Evolutionary conservation across 208 protist genomes (phyloP).

Genomic region (Leishmania mexicana): DNA sequence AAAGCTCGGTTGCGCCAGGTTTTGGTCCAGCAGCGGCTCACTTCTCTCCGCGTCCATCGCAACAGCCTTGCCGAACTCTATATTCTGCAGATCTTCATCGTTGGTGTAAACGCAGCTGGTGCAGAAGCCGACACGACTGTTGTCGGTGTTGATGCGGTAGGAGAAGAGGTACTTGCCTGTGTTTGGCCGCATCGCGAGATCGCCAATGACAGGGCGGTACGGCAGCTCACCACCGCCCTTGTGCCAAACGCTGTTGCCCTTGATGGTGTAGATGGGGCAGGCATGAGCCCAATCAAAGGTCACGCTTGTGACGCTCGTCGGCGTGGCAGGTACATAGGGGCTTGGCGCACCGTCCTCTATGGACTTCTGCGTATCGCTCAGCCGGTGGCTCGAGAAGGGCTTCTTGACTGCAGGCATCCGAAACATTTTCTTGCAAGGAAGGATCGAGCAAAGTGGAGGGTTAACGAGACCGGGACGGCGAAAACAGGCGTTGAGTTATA

Average conservation of each 20-base stretch:
- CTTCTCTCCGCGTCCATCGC: background rate
- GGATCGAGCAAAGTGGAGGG: background rate
- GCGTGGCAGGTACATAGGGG: slow-evolving; percentile 41
- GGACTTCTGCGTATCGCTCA: background rate
- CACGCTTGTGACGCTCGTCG: slow-evolving; percentile 38
- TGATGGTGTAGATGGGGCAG: slow-evolving; percentile 50
- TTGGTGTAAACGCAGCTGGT: slow-evolving; percentile 46
- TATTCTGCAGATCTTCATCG: slow-evolving; percentile 36
- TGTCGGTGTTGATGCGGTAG: slow-evolving; percentile 74
- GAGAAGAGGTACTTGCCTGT: slow-evolving; percentile 86
- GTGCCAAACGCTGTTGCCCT: slow-evolving; percentile 51
- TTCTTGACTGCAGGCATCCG: slow-evolving; percentile 2
- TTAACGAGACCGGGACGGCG: background rate
- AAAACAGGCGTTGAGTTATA: background rate
- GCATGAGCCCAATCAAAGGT: slow-evolving; percentile 73
- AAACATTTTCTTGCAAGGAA: background rate
- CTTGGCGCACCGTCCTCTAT: background rate
- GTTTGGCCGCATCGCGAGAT: slow-evolving; percentile 56
- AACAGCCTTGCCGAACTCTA: slow-evolving; percentile 38
- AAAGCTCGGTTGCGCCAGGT: slow-evolving; percentile 30
- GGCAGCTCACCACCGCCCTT: slow-evolving; percentile 53
- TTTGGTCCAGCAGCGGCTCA: slow-evolving; percentile 16
- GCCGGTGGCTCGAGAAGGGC: background rate
- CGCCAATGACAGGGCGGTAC: slow-evolving; percentile 70
- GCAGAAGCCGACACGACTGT: slow-evolving; percentile 76